Evolutionary conservation across 2,329 filamentous ascomycete species (phyloP), one percentile per base, ranked within the genome.

Genomic region (Mycogone perniciosa): DNA sequence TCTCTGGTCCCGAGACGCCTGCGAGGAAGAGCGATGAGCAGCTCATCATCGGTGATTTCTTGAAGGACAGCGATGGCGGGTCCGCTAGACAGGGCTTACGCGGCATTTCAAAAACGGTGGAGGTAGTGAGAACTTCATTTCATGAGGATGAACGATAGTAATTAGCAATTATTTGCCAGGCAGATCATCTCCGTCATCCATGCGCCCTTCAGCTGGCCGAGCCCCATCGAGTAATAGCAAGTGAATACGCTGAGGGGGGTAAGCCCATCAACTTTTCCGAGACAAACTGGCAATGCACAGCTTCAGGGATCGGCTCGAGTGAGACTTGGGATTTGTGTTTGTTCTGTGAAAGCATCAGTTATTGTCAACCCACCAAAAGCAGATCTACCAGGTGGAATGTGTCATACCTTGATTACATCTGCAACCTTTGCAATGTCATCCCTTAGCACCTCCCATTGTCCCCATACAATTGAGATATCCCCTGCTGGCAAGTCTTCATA

Each of bases 51-150:
- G 26, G 33, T n/a, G 43, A 51, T 31, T 13, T 9, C 9, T 3
- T 37, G 10, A 46, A 44, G 85, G 48, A 31, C 9, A 49, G 11
- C 10, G 47, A 44, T 29, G 35, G 47, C 10, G 33, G 40, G 7
- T 49, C 47, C 7, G 47, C 38, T 9, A 31, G 20, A 9, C 43
- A 29, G 26, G 35, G 30, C 13, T 9, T n/a, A 41, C 43, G 31
- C 4, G 48, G 38, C 2, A 51, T 51, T 38, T 46, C 48, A 27
- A 51, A 46, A 42, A 51, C 48, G 6, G 38, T 46, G 40, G 35
- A 51, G 31, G 35, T 51, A 42, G 43, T 46, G 37, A 51, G 38
- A 11, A 46, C 48, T 6, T 42, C 48, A 13, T 51, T 46, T 20
- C 43, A 51, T 31, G 11, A 34, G 44, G 27, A 45, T 42, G 20